phyloP scores from a whole-genome alignment of 108 stramenopile species.

The Nannochloropsis oceanica region DNA sequence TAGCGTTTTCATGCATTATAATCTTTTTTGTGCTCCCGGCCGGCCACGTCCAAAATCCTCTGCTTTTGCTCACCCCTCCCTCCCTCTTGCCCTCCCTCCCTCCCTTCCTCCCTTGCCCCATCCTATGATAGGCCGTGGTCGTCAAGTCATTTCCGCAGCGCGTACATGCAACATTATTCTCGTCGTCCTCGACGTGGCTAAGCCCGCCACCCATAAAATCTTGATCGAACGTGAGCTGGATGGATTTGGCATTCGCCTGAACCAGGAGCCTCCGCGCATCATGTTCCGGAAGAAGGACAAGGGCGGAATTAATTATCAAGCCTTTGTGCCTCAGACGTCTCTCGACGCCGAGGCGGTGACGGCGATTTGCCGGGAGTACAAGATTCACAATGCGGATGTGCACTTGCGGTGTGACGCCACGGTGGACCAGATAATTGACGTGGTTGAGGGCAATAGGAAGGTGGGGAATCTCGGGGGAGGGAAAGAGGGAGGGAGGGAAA shows the following conservation, averaged over 20 bases:
- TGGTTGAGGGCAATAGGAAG: slow-evolving; percentile 65
- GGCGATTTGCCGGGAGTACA: slow-evolving; percentile 81
- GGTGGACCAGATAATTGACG: slow-evolving; percentile 84
- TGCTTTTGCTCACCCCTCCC: background rate
- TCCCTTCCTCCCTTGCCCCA: background rate
- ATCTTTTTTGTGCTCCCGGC: too few species aligned
- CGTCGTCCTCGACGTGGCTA: slow-evolving; percentile 77
- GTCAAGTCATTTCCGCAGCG: slow-evolving; percentile 85
- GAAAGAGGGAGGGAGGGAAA: too few species aligned
- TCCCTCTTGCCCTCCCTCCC: background rate
- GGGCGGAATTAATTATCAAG: slow-evolving; percentile 86
- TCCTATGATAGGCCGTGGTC: slow-evolving; percentile 34
- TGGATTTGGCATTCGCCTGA: slow-evolving; percentile 92
- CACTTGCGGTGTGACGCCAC: slow-evolving; percentile 68
- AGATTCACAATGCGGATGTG: slow-evolving; percentile 65
- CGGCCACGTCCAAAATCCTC: too few species aligned
- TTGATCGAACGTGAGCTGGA: slow-evolving; percentile 89
- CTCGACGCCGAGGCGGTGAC: slow-evolving; percentile 51
- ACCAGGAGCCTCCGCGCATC: slow-evolving; percentile 82
- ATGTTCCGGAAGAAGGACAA: slow-evolving; percentile 74
- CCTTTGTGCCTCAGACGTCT: slow-evolving; percentile 48
- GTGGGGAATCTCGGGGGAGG: background rate
- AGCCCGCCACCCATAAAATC: slow-evolving; percentile 92
- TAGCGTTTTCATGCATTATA: too few species aligned
- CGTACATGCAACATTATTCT: slow-evolving; percentile 91